Conservation (phyloP, 192 early-diverging fungal genomes). For the Rhizoclosmatium sp. region DNA sequence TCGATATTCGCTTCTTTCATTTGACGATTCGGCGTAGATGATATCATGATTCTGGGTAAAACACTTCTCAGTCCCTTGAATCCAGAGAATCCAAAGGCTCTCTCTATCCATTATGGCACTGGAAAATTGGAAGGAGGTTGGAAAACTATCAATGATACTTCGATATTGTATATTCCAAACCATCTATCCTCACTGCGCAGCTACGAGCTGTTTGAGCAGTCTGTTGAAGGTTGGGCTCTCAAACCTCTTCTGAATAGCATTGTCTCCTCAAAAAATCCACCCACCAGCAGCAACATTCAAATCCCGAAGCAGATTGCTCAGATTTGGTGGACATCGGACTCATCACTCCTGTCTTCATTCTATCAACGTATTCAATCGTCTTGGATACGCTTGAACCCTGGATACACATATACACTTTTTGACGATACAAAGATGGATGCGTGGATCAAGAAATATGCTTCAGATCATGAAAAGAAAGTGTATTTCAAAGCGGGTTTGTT, state of each 20-base stretch:
- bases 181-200: neutral
- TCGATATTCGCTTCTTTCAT: neutral
- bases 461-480: neutral
- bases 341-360: neutral
- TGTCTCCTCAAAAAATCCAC: too few relatives aligned
- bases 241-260: too few relatives aligned
- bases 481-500: conserved; percentile 8
- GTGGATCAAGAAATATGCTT: neutral
- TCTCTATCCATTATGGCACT: conserved; percentile 5
- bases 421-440: conserved; percentile 5
- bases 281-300: neutral
- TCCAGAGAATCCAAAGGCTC: conserved; percentile 12
- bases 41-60: conserved; percentile 10
- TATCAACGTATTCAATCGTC: neutral
- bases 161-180: neutral
- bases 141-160: conserved; percentile 14
- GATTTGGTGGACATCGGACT: neutral
- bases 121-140: conserved; percentile 13
- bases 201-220: neutral
- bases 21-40: neutral
- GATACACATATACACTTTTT: conserved; percentile 2
- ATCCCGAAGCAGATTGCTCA: conserved; percentile 26
- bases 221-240: neutral
- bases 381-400: neutral
- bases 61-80: conserved; percentile 6